Evolutionary conservation across 2,329 filamentous ascomycete species (phyloP).

Genomic region (Colletotrichum cuscutae): DNA sequence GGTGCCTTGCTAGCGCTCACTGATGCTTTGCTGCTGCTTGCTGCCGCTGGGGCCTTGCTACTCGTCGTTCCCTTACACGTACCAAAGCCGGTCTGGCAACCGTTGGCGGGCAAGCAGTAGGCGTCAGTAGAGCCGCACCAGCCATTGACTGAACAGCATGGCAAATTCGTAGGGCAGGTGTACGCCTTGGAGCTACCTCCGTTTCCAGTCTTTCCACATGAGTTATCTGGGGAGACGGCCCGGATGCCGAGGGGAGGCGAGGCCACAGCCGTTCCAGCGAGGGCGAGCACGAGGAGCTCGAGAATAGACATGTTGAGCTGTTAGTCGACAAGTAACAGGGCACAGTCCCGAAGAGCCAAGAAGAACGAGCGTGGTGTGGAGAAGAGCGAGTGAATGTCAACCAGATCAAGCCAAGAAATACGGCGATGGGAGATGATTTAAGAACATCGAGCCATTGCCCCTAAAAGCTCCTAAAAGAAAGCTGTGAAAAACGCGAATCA

Average conservation of each 20-base stretch:
- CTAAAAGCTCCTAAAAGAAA: neutral
- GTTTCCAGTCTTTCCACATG: conserved; percentile 23
- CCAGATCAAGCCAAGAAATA: conserved; percentile 8
- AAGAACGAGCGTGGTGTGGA: neutral
- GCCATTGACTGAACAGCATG: conserved; percentile 42
- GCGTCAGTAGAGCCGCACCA: conserved; percentile 51
- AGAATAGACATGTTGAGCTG: conserved; percentile 1
- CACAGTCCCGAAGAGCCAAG: neutral
- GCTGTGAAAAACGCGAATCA: conserved; percentile 8
- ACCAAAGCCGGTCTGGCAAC: conserved; percentile 49
- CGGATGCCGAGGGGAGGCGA: conserved; percentile 14
- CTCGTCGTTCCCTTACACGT: conserved; percentile 22
- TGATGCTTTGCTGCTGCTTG: neutral
- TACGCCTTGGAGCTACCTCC: conserved; percentile 22
- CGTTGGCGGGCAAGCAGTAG: conserved; percentile 46
- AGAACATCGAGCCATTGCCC: neutral
- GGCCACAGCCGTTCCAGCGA: neutral
- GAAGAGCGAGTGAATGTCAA: neutral
- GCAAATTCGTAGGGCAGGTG: conserved; percentile 18
- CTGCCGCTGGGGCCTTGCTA: neutral
- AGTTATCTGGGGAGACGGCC: conserved; percentile 26
- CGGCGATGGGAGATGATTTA: conserved; percentile 10
- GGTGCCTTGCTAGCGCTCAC: neutral
- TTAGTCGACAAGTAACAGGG: neutral
- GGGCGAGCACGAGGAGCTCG: neutral